Base-by-base conservation (phyloP, 2,329 filamentous ascomycete genomes). In the Dactylonectria estremocensis region DNA sequence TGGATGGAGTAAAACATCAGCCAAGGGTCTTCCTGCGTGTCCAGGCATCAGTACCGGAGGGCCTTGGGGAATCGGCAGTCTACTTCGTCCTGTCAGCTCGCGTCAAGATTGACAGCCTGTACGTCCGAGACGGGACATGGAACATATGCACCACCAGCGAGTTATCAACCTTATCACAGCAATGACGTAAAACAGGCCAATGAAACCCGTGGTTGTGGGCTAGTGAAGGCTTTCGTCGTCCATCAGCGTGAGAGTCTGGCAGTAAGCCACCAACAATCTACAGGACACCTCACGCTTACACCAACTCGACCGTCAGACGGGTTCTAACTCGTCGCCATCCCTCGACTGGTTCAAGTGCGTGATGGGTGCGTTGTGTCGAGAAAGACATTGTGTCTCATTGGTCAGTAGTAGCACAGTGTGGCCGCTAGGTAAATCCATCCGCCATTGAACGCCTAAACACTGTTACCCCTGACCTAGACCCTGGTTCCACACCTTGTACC, bases 401-500 rank as follows among this genome's bases (percentile, higher is more conserved):
- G 61, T 16, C 35, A 18, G 18, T 46, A 18, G 18, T 46, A 48
- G 35, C 57, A 62, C 67, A 68, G 57, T 61, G 53, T 46, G 59
- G 57, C 49, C 55, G 45, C 50, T 24, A 48, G 55, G 46, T 43
- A 22, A 64, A 48, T 59, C 37, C 48, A 52, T 33, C 43, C 18
- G 33, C 45, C 46, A 52, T 58, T 55, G 61, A 57, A 54, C 61
- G 52, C 56, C 60, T 56, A 16, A 61, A 49, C 54, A 57, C 69
- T 68, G 37, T 58, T 69, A 73, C 71, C 74, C 75, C 73, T 77
- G 73, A 73, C 65, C 66, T 56, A 56, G 70, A 70, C 61, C 71
- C 68, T 68, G 64, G 37, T 37, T 56, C 68, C 69, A 58, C 53
- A 61, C 66, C 66, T 57, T 46, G 73, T 73, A 64, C 74, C 73